These are phyloP conservation scores for Caryopteris hybrid DNA, from an alignment of 305 asterid species.

Conservation along the genomic window DNA sequence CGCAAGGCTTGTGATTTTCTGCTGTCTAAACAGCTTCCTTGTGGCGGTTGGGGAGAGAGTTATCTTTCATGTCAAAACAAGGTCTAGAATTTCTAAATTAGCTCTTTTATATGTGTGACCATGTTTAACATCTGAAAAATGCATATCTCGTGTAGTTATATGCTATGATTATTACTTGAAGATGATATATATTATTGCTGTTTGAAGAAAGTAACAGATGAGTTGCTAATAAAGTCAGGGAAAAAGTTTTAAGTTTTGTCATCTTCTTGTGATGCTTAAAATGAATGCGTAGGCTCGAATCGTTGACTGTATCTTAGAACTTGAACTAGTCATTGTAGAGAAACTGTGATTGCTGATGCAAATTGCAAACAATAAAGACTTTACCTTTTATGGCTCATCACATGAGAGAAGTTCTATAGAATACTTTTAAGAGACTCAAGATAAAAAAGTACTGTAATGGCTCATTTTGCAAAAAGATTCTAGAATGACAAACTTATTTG, in stretches of 20 bases:
- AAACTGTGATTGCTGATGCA: background rate
- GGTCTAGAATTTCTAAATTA: constrained; percentile 36
- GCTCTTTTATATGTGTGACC: background rate
- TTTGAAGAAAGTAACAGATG: no score
- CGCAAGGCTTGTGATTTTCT: constrained; percentile 91
- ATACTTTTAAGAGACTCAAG: no score
- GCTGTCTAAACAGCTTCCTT: constrained; percentile 84
- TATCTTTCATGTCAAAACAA: constrained; percentile 91
- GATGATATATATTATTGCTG: no score
- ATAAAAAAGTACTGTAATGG: no score
- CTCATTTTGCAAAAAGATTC: background rate
- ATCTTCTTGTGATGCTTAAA: background rate
- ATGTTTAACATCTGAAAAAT: background rate
- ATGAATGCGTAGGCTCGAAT: background rate
- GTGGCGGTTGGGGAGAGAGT: constrained; percentile 99
- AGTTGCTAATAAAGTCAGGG: no score
- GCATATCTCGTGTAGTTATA: background rate
- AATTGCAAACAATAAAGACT: no score
- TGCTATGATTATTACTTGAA: background rate
- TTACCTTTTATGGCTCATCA: background rate
- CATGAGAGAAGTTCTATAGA: background rate
- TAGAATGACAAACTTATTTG: no score
- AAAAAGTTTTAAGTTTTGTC: background rate
- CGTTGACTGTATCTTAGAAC: background rate
- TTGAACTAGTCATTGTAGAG: background rate